Evolutionary conservation across 129 eudicot genomes (phyloP).

Genomic region (Apium graveolens): DNA sequence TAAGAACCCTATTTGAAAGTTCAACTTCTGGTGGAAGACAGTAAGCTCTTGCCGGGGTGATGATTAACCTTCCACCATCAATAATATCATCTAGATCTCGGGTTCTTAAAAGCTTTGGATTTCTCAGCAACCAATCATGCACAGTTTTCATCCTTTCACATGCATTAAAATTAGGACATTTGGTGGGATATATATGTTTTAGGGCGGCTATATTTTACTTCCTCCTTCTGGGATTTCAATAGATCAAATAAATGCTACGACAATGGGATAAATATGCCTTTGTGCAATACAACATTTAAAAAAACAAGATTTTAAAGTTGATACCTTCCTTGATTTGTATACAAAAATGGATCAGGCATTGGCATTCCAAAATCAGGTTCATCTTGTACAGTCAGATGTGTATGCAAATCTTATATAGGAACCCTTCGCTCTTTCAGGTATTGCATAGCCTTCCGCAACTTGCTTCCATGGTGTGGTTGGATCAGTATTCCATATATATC

Average conservation of each 20-base stretch:
- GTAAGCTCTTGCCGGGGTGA: conserved; percentile 49
- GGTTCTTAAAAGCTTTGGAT: conserved; percentile 36
- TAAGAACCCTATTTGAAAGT: conserved; percentile 46
- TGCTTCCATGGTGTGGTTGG: conserved; percentile 30
- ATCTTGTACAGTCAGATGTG: conserved; percentile 16
- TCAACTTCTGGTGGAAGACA: conserved; percentile 56
- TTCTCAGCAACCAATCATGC: conserved; percentile 32
- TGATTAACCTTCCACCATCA: conserved; percentile 41
- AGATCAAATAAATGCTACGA: conserved; percentile 25
- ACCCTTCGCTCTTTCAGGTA: conserved; percentile 31
- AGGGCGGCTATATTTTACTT: conserved; percentile 35
- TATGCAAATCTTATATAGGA: not conserved
- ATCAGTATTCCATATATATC: conserved; percentile 31
- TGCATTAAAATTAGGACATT: conserved; percentile 37
- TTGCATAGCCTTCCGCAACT: conserved; percentile 22
- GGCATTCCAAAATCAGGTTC: conserved; percentile 41
- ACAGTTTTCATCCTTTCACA: conserved; percentile 19
- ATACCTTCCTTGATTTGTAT: conserved; percentile 29
- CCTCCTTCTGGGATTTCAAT: conserved; percentile 30
- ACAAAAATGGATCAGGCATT: conserved; percentile 31
- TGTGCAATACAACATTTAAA: conserved; percentile 47
- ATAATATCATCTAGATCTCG: conserved; percentile 28
- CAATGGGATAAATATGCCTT: conserved; percentile 42
- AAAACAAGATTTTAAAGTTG: conserved; percentile 30
- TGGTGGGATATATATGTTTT: conserved; percentile 35